Percentiles rank a stretch among this genome's conserved stretches.
Conservation (phyloP, 2,329 filamentous ascomycete genomes). For the Salinomyces thailandicus region DNA sequence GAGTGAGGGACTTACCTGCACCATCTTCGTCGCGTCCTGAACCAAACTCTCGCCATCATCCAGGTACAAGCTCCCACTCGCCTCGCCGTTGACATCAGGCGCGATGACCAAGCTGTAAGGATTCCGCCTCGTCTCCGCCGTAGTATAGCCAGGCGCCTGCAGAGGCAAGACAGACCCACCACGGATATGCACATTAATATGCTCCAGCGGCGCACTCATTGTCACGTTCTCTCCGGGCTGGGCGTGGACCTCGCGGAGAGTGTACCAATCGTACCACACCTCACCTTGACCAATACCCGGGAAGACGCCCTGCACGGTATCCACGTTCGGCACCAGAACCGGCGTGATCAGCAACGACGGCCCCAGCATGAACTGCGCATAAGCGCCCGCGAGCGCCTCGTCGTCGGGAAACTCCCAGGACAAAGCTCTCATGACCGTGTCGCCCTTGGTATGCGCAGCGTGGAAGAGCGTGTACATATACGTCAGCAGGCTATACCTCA, state of each 20-base stretch:
- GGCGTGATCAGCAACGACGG: constrained; percentile 54
- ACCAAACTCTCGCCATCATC: constrained; percentile 62
- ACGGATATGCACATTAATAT: constrained; percentile 18
- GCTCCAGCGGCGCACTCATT: constrained; percentile 16
- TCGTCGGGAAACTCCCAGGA: constrained; percentile 64
- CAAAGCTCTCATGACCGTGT: constrained; percentile 59
- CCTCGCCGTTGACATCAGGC: constrained; percentile 34
- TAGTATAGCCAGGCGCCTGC: constrained; percentile 15
- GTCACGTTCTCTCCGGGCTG: constrained; percentile 30
- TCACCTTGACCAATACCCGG: constrained; percentile 49
- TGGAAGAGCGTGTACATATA: constrained; percentile 66
- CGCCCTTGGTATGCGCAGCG: constrained; percentile 51
- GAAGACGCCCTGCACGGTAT: constrained; percentile 56
- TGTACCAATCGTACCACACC: constrained; percentile 70
- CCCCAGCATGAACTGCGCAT: constrained; percentile 61
- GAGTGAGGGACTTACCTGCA: constrained; percentile 27
- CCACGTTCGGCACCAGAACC: constrained; percentile 50
- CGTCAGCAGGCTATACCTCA: constrained; percentile 58
- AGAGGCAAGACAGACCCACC: constrained; percentile 15
- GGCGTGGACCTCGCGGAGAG: constrained; percentile 42
- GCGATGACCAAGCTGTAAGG: constrained; percentile 18
- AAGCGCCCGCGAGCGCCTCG: constrained; percentile 49
- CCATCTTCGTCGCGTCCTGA: constrained; percentile 45
- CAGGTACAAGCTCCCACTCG: constrained; percentile 53
- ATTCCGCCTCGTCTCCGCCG: constrained; percentile 8